Conservation (phyloP, 371 early-diverging fungal genomes). For the Entomophthora muscae region DNA sequence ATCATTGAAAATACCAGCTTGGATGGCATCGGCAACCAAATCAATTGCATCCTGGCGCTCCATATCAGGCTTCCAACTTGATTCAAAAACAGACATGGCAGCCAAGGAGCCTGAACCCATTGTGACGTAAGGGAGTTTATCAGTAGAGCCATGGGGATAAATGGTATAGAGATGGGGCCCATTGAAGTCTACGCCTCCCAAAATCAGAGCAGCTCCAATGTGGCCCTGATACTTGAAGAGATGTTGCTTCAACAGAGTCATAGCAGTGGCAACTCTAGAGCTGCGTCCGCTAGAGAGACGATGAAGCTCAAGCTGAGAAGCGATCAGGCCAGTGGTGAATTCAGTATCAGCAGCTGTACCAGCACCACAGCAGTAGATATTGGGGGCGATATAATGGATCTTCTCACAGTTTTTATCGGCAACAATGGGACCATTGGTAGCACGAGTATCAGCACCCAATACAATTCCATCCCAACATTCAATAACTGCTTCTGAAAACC, state of each 20-base stretch:
- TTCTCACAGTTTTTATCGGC: conserved; percentile 99
- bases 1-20: conserved; percentile 99
- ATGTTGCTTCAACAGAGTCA: conserved; percentile 94
- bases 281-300: conserved; percentile 73
- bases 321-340: conserved; percentile 85
- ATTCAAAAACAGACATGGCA: conserved; percentile 95
- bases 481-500: background rate
- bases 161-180: conserved; percentile 92
- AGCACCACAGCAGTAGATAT: conserved; percentile 99
- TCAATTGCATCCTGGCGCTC: conserved; percentile 81
- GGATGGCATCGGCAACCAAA: conserved; percentile 87
- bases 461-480: conserved; percentile 74
- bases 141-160: conserved; percentile 94
- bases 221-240: conserved; percentile 95
- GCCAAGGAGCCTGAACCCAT: conserved; percentile 97
- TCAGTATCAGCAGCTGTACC: conserved; percentile 99
- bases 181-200: conserved; percentile 90
- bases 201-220: conserved; percentile 91
- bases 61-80: conserved; percentile 71
- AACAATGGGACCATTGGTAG: conserved; percentile 97
- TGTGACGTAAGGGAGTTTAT: conserved; percentile 89
- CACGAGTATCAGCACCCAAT: conserved; percentile 98
- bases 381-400: conserved; percentile 97
- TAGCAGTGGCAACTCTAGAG: conserved; percentile 81
- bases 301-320: conserved; percentile 88